These are phyloP conservation scores for Rhododendron vialii DNA, from an alignment of 148 eudicot species.

Conservation along the genomic window DNA sequence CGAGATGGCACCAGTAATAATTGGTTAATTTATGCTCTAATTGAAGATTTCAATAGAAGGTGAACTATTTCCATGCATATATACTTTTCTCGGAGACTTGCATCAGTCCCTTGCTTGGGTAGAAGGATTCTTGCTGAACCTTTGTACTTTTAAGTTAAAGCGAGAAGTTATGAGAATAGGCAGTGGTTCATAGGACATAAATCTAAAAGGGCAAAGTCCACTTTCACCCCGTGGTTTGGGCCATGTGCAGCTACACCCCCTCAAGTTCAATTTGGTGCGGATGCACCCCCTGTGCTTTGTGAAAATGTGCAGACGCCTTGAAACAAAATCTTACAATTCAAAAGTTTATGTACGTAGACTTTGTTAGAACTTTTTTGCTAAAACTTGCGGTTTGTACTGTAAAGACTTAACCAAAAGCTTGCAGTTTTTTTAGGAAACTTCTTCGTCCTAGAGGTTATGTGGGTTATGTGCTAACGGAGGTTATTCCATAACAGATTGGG, in stretches of 20 bases:
- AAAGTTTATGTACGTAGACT: background rate
- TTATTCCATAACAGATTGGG: background rate
- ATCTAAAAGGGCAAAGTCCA: background rate
- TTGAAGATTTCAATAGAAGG: background rate
- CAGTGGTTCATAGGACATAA: background rate
- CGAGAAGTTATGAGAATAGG: background rate
- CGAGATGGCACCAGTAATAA: background rate
- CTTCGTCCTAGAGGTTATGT: background rate
- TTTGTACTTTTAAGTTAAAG: background rate
- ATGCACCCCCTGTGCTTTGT: no score
- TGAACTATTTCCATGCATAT: background rate
- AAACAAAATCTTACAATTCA: background rate
- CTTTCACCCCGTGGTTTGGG: no score
- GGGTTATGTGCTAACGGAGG: background rate
- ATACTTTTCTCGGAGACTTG: background rate
- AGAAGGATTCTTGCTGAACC: background rate
- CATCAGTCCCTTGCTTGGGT: background rate
- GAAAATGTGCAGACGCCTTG: background rate
- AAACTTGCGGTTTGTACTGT: background rate
- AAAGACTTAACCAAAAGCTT: slow-evolving; percentile 1
- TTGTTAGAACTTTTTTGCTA: background rate
- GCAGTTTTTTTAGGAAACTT: background rate
- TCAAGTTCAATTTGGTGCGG: no score
- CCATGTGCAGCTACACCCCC: no score
- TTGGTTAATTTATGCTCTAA: background rate